phyloP scores from a whole-genome alignment of 2,329 filamentous ascomycete species.

The Alternaria viburni region DNA sequence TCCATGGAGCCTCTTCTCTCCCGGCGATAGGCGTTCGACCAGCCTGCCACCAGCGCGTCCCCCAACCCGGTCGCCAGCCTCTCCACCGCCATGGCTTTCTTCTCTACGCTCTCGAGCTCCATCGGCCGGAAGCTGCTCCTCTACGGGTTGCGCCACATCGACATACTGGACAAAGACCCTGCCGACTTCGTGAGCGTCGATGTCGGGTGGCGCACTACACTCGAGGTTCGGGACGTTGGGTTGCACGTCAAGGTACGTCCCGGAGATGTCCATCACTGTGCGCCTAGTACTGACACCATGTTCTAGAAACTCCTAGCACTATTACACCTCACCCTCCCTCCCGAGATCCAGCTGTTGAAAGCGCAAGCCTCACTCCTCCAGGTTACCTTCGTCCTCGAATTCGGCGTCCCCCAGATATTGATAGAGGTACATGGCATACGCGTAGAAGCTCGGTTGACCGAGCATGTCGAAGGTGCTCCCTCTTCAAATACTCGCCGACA shows the following conservation, averaged over 20 bases:
- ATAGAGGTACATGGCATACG: conserved; percentile 84
- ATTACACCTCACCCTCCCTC: conserved; percentile 70
- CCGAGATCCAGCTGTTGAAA: conserved; percentile 71
- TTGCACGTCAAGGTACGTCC: conserved; percentile 73
- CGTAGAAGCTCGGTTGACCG: conserved; percentile 58
- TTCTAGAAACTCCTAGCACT: conserved; percentile 78
- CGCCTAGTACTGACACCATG: conserved; percentile 20
- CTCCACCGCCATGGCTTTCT: conserved; percentile 63
- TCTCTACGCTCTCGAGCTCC: conserved; percentile 72
- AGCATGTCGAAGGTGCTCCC: conserved; percentile 14
- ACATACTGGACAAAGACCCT: conserved; percentile 85
- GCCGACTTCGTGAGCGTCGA: conserved; percentile 87
- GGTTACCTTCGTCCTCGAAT: conserved; percentile 84
- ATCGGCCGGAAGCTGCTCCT: conserved; percentile 88
- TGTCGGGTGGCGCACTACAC: conserved; percentile 78
- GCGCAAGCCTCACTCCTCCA: conserved; percentile 79
- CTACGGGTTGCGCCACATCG: conserved; percentile 81
- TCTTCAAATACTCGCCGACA: conserved; percentile 9
- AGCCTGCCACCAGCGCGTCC: conserved; percentile 22
- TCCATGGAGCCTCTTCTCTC: conserved; percentile 36
- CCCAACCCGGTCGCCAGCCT: conserved; percentile 14
- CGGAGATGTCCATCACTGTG: background rate
- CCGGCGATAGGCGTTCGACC: conserved; percentile 38
- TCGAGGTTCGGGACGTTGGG: conserved; percentile 87
- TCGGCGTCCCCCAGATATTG: conserved; percentile 82